A percentile compares a stretch with the other conserved stretches of the same genome.
These are phyloP conservation scores for Obelidium mucronatum DNA, from an alignment of 192 early-diverging fungal species.

Conservation along the genomic window DNA sequence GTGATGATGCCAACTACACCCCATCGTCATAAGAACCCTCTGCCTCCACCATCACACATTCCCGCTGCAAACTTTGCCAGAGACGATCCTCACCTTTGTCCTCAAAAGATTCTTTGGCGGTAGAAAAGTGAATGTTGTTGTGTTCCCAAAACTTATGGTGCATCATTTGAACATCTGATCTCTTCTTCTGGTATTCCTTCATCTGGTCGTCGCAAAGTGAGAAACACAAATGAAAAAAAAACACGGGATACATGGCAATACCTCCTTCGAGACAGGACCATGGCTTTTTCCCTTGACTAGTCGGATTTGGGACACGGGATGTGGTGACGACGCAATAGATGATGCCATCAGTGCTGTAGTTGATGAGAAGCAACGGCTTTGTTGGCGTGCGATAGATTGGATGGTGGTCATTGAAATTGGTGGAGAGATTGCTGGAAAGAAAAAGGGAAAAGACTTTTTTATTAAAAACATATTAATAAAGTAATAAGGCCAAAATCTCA, in stretches of 20 bases:
- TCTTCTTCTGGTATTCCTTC: slow-evolving; percentile 13
- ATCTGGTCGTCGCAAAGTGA: background rate
- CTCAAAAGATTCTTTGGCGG: slow-evolving; percentile 40
- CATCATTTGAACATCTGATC: slow-evolving; percentile 36
- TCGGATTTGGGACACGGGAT: slow-evolving; percentile 48
- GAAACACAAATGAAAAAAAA: background rate
- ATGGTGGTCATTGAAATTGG: background rate
- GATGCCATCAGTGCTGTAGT: too few relatives aligned
- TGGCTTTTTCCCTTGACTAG: slow-evolving; percentile 6
- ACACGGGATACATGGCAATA: background rate
- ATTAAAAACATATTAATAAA: slow-evolving; percentile 5
- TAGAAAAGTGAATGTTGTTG: slow-evolving; percentile 47
- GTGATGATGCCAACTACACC: too few relatives aligned
- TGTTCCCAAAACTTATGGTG: slow-evolving; percentile 48
- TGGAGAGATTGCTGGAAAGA: background rate
- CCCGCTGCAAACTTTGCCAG: background rate
- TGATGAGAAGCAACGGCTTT: background rate
- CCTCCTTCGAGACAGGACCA: background rate
- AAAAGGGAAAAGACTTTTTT: background rate
- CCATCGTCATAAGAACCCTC: background rate
- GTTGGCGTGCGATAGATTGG: background rate
- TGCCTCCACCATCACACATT: background rate
- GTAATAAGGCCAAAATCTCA: background rate
- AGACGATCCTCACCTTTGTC: slow-evolving; percentile 14
- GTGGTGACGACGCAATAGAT: slow-evolving; percentile 50